Base-by-base conservation (phyloP, 2,329 filamentous ascomycete species). In the Trichoderma pleuroti region DNA sequence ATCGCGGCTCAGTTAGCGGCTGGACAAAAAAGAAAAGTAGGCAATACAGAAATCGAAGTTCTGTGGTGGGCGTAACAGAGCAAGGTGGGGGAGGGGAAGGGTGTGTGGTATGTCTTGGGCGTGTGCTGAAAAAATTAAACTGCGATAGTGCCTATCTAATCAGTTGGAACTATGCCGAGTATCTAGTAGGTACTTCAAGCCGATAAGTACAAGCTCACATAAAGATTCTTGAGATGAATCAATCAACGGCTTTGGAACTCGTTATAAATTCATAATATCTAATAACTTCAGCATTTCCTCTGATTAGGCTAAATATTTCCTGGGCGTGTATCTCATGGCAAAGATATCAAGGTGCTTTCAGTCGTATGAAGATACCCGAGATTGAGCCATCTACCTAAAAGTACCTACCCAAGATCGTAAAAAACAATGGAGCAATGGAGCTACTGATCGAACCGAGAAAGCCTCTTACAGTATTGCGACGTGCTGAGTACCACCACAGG, bases 11-110 rank as follows among this genome's bases (percentile, higher is more conserved):
- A 62, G 46, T 46, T 72, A 68, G 69, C 49, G 54, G 63, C 69
- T 67, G 65, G 69, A 68, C 59, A 67, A 72, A 61, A 69, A 70
- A 57, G 57, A 67, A 42, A 63, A 54, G 61, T 54, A 24, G 60
- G 26, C 42, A 63, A 34, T 66, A 61, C 42, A 56, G 71, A 49
- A 66, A 67, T 62, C 61, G 61, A 56, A 59, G 66, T 70, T 46
- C 74, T 75, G 73, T 75, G 70, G 74, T 74, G 72, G 68, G 74
- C 66, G 67, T 70, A 68, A 68, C 73, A 73, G 72, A 70, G 69
- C 72, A 74, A 76, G 73, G 74, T 75, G 75, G 75, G 75, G 74
- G 74, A 74, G 74, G 73, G 75, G 74, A 72, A 74, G 66, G 66
- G 67, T 66, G 56, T 68, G 57, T 57, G 39, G 36, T 36, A 32